These are phyloP conservation scores for Pythium guiyangense DNA, from an alignment of 352 stramenopile genomes.

Conservation along the genomic window DNA sequence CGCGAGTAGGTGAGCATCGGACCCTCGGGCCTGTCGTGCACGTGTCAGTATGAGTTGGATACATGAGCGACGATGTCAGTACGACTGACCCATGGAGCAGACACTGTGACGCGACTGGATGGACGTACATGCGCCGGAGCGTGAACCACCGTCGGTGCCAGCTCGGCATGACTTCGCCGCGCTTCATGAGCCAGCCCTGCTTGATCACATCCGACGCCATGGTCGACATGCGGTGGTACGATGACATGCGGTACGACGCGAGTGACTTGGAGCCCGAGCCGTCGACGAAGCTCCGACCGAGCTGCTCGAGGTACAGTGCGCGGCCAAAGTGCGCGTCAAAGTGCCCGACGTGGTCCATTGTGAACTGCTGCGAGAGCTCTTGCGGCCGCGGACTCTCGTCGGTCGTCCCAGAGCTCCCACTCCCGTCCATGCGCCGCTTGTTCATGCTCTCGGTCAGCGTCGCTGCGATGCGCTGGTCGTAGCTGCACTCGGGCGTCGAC, in stretches of 20 bases:
- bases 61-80: neutral
- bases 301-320: constrained; percentile 61
- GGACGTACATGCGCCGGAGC: constrained; percentile 63
- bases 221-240: constrained; percentile 49
- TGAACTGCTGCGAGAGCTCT: constrained; percentile 33
- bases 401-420: constrained; percentile 7
- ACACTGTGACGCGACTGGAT: neutral
- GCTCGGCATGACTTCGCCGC: constrained; percentile 65
- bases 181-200: constrained; percentile 80
- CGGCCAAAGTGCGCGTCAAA: constrained; percentile 73
- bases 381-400: constrained; percentile 19
- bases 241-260: constrained; percentile 63
- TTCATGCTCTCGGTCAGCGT: constrained; percentile 50
- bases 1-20: constrained; percentile 77
- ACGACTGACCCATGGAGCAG: neutral
- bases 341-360: constrained; percentile 53
- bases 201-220: constrained; percentile 34
- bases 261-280: constrained; percentile 56
- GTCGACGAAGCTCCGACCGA: constrained; percentile 57
- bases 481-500: constrained; percentile 13
- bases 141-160: constrained; percentile 84
- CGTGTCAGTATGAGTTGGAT: neutral
- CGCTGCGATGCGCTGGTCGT: constrained; percentile 67
- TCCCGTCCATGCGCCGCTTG: constrained; percentile 23
- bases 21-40: constrained; percentile 42